Base-by-base conservation (phyloP, 2,329 filamentous ascomycete species). In the Nothomitra cinnamomea region DNA sequence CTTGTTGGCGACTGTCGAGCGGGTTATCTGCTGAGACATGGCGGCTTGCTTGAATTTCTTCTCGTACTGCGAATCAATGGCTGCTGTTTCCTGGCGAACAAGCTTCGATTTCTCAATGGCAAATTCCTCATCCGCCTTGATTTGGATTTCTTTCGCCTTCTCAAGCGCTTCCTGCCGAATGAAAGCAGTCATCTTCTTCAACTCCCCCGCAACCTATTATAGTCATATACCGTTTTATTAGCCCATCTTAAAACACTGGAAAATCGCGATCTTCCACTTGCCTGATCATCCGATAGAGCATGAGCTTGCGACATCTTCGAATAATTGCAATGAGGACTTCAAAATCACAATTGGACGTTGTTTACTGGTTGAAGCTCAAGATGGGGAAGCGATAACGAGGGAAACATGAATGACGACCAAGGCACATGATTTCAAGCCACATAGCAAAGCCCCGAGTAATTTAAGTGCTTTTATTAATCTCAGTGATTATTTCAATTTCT, bases 181-280 rank as follows among this genome's bases (percentile, higher is more conserved):
- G 80, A 98, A 98, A 67, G 89, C 90, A 56, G 92, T 96, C 92
- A 98, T 98, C 80, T 98, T 98, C 78, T 87, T 89, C 72, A 98
- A 86, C 81, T 98, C 92, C 72, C 87, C 83, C 72, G 86, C 83
- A 78, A 98, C 92, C 88, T 96, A 68, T n/a, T 10, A 15, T 25
- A 12, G 28, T 17, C 45, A 49, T 19, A 19, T 22, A 45, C 12
- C 42, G 15, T 19, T 28, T 35, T 6, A 32, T 15, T 45, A 45
- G 28, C 28, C 28, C 4, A 32, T 32, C 5, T 32, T 32, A 4
- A 32, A 10, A 32, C 4, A 10, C 28, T 32, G 13, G 4, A 24
- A 45, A 19, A 32, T 10, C 4, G 28, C 28, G 28, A 5, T 32
- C 5, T 32, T 19, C 17, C 12, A 54, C 53, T 51, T 47, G 55